These are phyloP conservation scores for Aspergillus texensis DNA, from an alignment of 2,329 filamentous ascomycete genomes.

Conservation along the genomic window DNA sequence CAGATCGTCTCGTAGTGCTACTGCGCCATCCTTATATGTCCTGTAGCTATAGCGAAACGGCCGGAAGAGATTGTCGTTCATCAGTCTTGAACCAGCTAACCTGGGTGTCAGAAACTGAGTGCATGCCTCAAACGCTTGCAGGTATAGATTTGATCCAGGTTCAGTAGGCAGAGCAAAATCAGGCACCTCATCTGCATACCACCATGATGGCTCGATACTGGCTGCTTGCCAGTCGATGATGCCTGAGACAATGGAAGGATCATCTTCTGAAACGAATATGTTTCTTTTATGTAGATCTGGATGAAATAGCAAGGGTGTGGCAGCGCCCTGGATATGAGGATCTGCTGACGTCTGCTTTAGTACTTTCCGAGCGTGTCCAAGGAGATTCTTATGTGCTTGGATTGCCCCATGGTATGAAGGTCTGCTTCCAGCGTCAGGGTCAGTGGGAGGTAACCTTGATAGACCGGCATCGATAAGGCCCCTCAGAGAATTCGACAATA, in stretches of 20 bases:
- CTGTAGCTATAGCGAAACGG: conserved; percentile 45
- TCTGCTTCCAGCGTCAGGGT: conserved; percentile 20
- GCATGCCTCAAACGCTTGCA: conserved; percentile 36
- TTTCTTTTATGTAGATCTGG: conserved; percentile 47
- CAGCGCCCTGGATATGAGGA: conserved; percentile 28
- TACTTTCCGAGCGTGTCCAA: conserved; percentile 12
- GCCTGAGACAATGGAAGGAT: conserved; percentile 40
- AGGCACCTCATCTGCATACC: conserved; percentile 41
- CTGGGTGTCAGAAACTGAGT: conserved; percentile 34
- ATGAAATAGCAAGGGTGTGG: conserved; percentile 40
- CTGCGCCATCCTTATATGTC: conserved; percentile 46
- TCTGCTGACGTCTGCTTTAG: conserved; percentile 33
- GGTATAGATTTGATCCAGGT: conserved; percentile 31
- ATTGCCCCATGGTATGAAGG: conserved; percentile 41
- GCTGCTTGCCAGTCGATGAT: conserved; percentile 50
- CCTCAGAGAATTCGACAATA: conserved; percentile 37
- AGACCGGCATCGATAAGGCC: conserved; percentile 44
- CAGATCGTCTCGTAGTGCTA: conserved; percentile 44
- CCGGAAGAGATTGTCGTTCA: conserved; percentile 40
- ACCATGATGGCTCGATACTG: conserved; percentile 45
- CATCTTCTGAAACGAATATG: conserved; percentile 45
- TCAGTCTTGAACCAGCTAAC: conserved; percentile 33
- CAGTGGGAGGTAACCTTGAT: conserved; percentile 36
- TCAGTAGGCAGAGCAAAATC: conserved; percentile 38
- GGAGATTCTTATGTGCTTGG: conserved; percentile 26